Base-by-base conservation (phyloP, 768 basidiomycete species). In the Paxillus ammoniavirescens region DNA sequence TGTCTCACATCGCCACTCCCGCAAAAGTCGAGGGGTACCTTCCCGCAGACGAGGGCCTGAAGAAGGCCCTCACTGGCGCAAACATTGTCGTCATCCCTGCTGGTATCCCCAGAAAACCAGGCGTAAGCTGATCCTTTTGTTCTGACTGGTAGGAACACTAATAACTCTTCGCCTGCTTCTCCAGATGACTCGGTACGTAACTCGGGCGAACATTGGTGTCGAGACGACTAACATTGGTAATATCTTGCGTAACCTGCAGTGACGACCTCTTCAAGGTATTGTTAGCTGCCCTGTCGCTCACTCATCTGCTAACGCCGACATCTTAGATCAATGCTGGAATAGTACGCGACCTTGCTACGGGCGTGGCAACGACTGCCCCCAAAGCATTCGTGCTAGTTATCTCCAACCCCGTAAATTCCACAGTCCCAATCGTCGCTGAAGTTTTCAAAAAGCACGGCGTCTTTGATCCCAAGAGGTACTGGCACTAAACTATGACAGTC, bases 371-470 rank as follows among this genome's bases (percentile, higher is more conserved):
- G 14, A 68, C 74, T 46, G 83, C 84, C 41, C 96, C 96, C 55
- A 94, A 93, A 67, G 97, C 97, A 18, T 88, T 89, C 64, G 83
- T 98, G 42, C 83, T 94, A 46, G 94, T 99, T 61, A 98, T 99
- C 72, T 96, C 97, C 63, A 99, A 99, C 79, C 97, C 97, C 31
- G 96, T 99, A 69, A 98, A 99, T 83, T 98, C 96, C 41, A 98
- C 97, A 37, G 96, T 98, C 37, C 97, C 97, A 45, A 92, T 99
- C 66, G 93, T 93, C 43, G 93, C 84, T 14, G 96, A 98, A 73
- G 88, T 96, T 36, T 83, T 95, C 77, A 99, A 96, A 84, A 87
- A 92, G 73, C 82, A 88, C 59, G 87, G 86, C 42, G 89, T 92
- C 28, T 98, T 89, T 68, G 85, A 99, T 71, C 89, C 93, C 58